Evolutionary conservation across 352 stramenopile genomes (phyloP).

Genomic region (Phytophthora crassamura): DNA sequence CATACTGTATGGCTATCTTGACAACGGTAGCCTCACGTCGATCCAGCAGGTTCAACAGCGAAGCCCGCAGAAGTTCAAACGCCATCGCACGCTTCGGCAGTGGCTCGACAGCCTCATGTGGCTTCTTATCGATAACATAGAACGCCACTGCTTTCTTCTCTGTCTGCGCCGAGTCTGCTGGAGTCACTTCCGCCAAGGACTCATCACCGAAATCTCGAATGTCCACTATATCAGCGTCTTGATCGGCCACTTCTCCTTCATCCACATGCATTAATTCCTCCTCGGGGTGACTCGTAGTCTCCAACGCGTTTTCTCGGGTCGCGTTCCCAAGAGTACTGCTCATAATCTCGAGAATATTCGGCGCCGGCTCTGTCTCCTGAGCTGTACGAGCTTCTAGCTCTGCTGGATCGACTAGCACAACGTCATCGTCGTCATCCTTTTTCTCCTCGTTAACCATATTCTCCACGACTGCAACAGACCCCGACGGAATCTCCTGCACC

Average conservation of each 20-base stretch:
- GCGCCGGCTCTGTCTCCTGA: conserved; percentile 18
- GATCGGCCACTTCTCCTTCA: conserved; percentile 30
- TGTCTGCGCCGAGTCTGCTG: background rate
- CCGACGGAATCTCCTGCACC: conserved; percentile 19
- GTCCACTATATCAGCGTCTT: conserved; percentile 8
- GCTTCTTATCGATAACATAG: conserved; percentile 58
- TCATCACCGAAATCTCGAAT: conserved; percentile 6
- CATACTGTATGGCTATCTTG: conserved; percentile 62
- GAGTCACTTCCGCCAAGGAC: background rate
- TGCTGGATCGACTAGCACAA: conserved; percentile 21
- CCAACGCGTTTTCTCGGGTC: conserved; percentile 33
- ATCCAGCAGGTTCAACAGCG: conserved; percentile 66
- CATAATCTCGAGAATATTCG: conserved; percentile 44
- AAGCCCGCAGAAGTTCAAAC: conserved; percentile 66
- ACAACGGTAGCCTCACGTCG: conserved; percentile 38
- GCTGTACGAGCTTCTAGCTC: conserved; percentile 6
- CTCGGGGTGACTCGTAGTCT: conserved; percentile 46
- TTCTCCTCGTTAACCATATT: conserved; percentile 17
- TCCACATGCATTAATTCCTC: conserved; percentile 42
- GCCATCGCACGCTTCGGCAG: conserved; percentile 56
- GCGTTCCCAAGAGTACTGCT: conserved; percentile 16
- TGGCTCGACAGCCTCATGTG: conserved; percentile 37
- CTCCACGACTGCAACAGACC: conserved; percentile 26
- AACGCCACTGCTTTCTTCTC: conserved; percentile 29
- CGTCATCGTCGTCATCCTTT: conserved; percentile 9